A percentile compares a stretch with the other conserved stretches of the same genome.
Conservation (phyloP, 1,284 basidiomycete species). For the Neotropicomus parvogracilis region DNA sequence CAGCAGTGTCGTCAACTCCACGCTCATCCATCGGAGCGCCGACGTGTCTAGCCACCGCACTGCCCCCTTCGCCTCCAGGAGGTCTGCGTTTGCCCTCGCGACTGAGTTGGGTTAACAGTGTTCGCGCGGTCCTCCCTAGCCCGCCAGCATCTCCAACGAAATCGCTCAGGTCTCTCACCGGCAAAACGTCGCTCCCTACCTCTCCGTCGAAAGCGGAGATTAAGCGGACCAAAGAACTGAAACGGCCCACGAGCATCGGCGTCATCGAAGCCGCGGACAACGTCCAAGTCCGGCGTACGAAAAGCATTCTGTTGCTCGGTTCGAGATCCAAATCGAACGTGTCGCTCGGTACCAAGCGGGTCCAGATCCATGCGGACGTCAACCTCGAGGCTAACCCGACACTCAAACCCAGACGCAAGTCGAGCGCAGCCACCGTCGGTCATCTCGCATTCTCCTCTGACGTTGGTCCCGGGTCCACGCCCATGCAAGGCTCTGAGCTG, state of each 20-base stretch:
- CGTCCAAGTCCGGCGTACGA: constrained; percentile 27
- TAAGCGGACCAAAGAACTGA: constrained; percentile 10
- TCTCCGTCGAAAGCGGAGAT: constrained; percentile 16
- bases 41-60: constrained; percentile 10
- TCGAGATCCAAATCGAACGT: constrained; percentile 29
- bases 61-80: constrained; percentile 29
- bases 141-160: constrained; percentile 31
- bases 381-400: constrained; percentile 7
- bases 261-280: constrained; percentile 32
- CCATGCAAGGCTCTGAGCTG: constrained; percentile 18
- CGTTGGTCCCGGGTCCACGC: not conserved
- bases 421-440: constrained; percentile 21
- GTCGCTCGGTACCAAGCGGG: constrained; percentile 28
- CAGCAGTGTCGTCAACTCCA: constrained; percentile 6
- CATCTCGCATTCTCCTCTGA: constrained; percentile 3
- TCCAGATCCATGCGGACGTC: constrained; percentile 30
- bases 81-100: constrained; percentile 31
- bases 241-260: constrained; percentile 29
- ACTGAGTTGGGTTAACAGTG: constrained; percentile 30
- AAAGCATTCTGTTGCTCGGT: constrained; percentile 32
- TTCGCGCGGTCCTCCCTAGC: constrained; percentile 31
- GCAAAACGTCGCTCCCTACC: constrained; percentile 2
- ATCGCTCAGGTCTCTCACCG: constrained; percentile 8
- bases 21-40: constrained; percentile 10
- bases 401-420: constrained; percentile 28